Conservation (phyloP, 2,329 filamentous ascomycete genomes). For the Verticillium tricorpus region DNA sequence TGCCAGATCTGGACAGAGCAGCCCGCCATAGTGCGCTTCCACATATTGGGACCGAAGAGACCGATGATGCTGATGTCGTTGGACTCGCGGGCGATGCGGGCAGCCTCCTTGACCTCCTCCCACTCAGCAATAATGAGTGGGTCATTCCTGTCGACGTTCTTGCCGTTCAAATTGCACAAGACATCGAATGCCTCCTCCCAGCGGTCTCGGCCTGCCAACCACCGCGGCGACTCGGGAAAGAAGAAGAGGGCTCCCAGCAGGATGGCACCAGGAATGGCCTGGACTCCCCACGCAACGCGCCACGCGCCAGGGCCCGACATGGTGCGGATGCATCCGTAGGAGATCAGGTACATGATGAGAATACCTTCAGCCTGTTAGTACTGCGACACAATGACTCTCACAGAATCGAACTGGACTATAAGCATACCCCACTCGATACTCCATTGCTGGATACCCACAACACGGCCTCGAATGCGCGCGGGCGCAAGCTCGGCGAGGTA, state of each 20-base stretch:
- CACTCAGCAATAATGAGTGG: conserved; percentile 54
- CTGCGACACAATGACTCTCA: conserved; percentile 33
- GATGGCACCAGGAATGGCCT: conserved; percentile 5
- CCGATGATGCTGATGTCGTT: conserved; percentile 33
- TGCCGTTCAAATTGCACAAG: conserved; percentile 54
- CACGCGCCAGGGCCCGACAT: conserved; percentile 57
- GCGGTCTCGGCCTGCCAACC: conserved; percentile 55
- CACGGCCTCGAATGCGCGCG: conserved; percentile 51
- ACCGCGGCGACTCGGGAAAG: conserved; percentile 4
- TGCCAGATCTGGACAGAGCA: conserved; percentile 52
- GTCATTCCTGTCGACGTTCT: conserved; percentile 44
- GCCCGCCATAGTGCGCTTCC: conserved; percentile 47
- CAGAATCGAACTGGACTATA: not conserved
- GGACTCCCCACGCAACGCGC: conserved; percentile 35
- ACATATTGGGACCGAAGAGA: conserved; percentile 41
- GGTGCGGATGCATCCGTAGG: conserved; percentile 55
- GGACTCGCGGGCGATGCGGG: conserved; percentile 29
- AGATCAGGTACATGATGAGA: conserved; percentile 66
- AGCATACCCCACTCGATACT: conserved; percentile 56
- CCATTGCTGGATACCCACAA: conserved; percentile 70
- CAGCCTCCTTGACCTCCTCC: conserved; percentile 44
- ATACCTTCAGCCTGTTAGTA: conserved; percentile 29
- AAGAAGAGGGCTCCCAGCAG: conserved; percentile 3
- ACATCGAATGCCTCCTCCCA: conserved; percentile 60
- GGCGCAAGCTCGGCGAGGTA: conserved; percentile 65